Evolutionary conservation across 306 rosid species (phyloP).

Genomic region (Astragalus glycyphyllos): DNA sequence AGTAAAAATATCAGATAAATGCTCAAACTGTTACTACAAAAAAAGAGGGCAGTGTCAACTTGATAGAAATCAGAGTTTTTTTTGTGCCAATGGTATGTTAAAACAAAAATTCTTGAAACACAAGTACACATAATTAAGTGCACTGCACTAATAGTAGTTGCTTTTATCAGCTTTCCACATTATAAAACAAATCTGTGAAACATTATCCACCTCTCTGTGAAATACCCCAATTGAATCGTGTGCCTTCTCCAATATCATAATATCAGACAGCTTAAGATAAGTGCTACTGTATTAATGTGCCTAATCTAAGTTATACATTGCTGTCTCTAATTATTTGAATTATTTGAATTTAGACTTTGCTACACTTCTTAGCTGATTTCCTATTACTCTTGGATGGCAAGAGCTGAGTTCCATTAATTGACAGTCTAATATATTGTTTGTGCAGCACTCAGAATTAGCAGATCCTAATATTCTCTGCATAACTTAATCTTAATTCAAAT

Average conservation of each 20-base stretch:
- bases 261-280: neutral
- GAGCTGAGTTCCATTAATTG: constrained; percentile 7
- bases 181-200: constrained; percentile 18
- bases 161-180: constrained; percentile 8
- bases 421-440: neutral
- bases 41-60: constrained; percentile 32
- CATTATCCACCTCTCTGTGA: constrained; percentile 20
- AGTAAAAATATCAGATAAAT: constrained; percentile 25
- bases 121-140: constrained; percentile 10
- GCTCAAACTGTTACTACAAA: constrained; percentile 33
- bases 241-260: neutral
- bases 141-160: neutral
- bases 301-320: neutral
- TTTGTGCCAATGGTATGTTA: constrained; percentile 41
- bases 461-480: constrained; percentile 11
- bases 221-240: neutral
- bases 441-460: constrained; percentile 17
- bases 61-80: neutral
- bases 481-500: constrained; percentile 9
- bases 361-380: too few relatives aligned
- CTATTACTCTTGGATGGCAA: neutral
- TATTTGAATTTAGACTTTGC: too few relatives aligned
- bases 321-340: too few relatives aligned
- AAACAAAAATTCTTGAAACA: constrained; percentile 6
- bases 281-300: neutral